Percentiles rank a stretch among this genome's conserved stretches.
Conservation (phyloP, 2,329 filamentous ascomycete species). For the Pleoardoris graminearum region DNA sequence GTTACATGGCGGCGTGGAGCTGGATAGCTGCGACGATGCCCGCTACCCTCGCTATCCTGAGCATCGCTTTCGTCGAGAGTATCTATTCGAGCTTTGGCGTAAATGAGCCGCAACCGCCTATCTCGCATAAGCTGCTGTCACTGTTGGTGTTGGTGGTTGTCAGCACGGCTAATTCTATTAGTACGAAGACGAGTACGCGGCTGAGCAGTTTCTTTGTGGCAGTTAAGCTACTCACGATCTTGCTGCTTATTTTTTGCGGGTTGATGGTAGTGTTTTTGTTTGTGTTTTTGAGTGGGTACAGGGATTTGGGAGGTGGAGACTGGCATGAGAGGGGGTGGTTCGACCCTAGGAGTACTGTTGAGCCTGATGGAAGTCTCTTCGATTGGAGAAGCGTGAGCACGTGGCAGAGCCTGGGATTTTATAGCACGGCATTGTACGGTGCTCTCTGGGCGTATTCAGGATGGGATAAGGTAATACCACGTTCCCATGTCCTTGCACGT, state of each 20-base stretch:
- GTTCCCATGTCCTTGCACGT: background rate
- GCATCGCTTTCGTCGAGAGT: constrained; percentile 61
- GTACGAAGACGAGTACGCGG: constrained; percentile 48
- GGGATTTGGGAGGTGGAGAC: constrained; percentile 38
- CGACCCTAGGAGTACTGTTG: constrained; percentile 28
- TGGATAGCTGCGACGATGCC: constrained; percentile 70
- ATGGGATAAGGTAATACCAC: constrained; percentile 40
- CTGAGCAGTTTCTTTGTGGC: constrained; percentile 45
- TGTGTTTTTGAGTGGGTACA: constrained; percentile 29
- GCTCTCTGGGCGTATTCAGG: constrained; percentile 42
- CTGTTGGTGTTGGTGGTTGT: constrained; percentile 46
- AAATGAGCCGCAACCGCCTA: constrained; percentile 56
- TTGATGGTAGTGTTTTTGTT: constrained; percentile 39
- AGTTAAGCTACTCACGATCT: constrained; percentile 42
- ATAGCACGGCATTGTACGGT: constrained; percentile 59
- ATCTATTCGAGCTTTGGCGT: constrained; percentile 58
- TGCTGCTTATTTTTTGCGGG: constrained; percentile 41
- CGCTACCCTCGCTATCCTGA: constrained; percentile 64
- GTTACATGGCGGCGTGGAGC: constrained; percentile 67
- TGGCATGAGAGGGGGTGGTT: constrained; percentile 43
- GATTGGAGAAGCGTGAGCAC: constrained; percentile 47
- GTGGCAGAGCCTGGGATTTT: constrained; percentile 65
- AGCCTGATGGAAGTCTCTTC: constrained; percentile 35
- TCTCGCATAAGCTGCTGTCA: constrained; percentile 46
- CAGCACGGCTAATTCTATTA: constrained; percentile 49